Evolutionary conservation across 805 yeast genomes (phyloP), one percentile per base, ranked within the genome.

Genomic region (Brettanomyces bruxellensis): DNA sequence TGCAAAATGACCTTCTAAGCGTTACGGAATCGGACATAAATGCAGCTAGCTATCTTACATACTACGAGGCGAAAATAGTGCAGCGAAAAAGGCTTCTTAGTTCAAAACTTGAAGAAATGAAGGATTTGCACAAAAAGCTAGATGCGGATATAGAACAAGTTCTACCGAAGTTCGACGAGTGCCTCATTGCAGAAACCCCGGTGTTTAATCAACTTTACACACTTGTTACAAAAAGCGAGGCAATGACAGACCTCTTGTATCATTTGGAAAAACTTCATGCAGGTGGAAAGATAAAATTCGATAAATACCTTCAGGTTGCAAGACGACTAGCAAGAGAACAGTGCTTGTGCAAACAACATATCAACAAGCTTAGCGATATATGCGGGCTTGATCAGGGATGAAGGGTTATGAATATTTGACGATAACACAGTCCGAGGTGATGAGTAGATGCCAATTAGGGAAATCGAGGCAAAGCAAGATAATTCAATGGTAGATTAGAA

Each of bases 291-390:
- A 55, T 80, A n/a, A 47, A 64, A 4, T 54, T 76, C 23, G 70
- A 68, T 3, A 60, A 58, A 18, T 75, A 74, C 52, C 53, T 76
- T 47, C 70, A 68, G 42, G 47, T 53, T 28, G 66, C 76, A 0
- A 66, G 91, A 47, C 68, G 68, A 38, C 61, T 81, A 22, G 83
- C 86, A 1, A 68, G 89, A 44, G 79, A 80, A 34, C 87, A 83
- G 58, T 84, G 82, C 55, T 52, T 72, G 54, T 66, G 72, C 42
- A 69, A 79, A 51, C 69, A 75, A 13, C 66, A 76, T 46, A 68
- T 72, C 9, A 64, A 59, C 24, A 75, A 76, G 32, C 47, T 58
- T 37, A 47, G 47, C 4, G 51, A 52, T 25, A 43, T 51, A 5
- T 57, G 61, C 42, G 46, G 50, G 23, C 45, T 55, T 41, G 48